Base-by-base conservation (phyloP, 441 rosid genomes). In the Corymbia calophylla region DNA sequence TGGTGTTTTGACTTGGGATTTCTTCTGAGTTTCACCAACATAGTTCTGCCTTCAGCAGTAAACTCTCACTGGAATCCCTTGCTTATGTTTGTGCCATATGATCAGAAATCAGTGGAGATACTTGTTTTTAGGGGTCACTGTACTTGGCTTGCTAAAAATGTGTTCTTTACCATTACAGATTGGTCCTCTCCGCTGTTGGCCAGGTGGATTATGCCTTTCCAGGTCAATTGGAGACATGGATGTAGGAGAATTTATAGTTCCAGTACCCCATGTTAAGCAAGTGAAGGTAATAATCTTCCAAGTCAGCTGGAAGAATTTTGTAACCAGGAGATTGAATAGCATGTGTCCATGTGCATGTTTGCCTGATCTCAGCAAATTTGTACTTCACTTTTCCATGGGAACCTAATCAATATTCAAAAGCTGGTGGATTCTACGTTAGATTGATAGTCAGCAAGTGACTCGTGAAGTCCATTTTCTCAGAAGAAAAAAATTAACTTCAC, bases 171-270 rank as follows among this genome's bases (percentile, higher is more conserved):
- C n/a, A 47, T 54, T 87, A 53, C 92, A 97, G 99, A 93, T 96
- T 88, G 99, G 99, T 84, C 99, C 99, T 47, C 93, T 97, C 49
- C 95, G 98, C 32, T 97, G 99, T 89, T 97, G 99, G 98, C 99
- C 98, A 5, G 99, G 99, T 88, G 99, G 99, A 70, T 92, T 97
- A 82, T 97, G 99, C 91, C 98, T 97, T 92, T 97, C 99, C 39
- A 93, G 99, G 92, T 97, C 99, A 80, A 97, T 97, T 39, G 99
- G 99, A 32, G 99, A 96, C 92, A 94, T 93, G 95, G 99, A 97
- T 93, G 98, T 97, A 10, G 99, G 99, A n/a, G 99, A 97, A 94
- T 97, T 94, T 82, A 96, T 97, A 88, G 99, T 96, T 89, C 99
- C 99, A 54, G 93, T 97, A 88, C 99, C 99, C 16, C 93, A 94